Percentiles rank a stretch among this genome's conserved stretches.
Evolutionary conservation across 169 alveolate species (phyloP).

Genomic region (Theileria annulata): DNA sequence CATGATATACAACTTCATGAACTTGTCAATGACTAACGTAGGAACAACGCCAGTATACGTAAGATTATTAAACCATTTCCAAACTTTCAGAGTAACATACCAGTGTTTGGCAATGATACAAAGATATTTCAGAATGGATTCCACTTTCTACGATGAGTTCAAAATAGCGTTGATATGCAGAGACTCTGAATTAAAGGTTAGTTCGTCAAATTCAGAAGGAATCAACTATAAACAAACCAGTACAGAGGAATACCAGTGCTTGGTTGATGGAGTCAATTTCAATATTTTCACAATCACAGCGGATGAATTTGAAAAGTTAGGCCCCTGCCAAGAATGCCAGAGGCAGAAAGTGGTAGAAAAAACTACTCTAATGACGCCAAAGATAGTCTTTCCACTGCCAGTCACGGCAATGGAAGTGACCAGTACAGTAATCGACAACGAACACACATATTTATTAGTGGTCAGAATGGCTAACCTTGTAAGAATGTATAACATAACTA

Average conservation of each 20-base stretch:
- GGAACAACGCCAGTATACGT: constrained; percentile 50
- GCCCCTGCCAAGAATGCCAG: constrained; percentile 45
- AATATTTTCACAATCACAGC: constrained; percentile 21
- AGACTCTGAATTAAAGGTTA: constrained; percentile 23
- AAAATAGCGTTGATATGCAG: constrained; percentile 41
- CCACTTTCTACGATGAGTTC: constrained; percentile 35
- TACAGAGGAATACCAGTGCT: constrained; percentile 59
- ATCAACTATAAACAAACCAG: not conserved
- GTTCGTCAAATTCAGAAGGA: not conserved
- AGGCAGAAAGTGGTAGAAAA: constrained; percentile 17
- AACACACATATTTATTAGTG: constrained; percentile 44
- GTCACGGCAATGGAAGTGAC: constrained; percentile 59
- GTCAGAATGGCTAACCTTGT: constrained; percentile 47
- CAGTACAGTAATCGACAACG: constrained; percentile 29
- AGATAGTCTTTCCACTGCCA: constrained; percentile 33
- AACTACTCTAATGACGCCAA: constrained; percentile 41
- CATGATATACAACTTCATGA: constrained; percentile 56
- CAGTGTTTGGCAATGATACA: constrained; percentile 49
- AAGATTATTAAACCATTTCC: constrained; percentile 49
- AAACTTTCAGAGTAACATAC: constrained; percentile 33
- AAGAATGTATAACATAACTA: constrained; percentile 43
- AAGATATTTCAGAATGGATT: constrained; percentile 28
- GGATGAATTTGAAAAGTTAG: constrained; percentile 26
- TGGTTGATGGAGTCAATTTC: constrained; percentile 53
- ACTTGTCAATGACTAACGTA: constrained; percentile 54